These are phyloP conservation scores for Akanthomyces muscarius DNA, from an alignment of 2,329 filamentous ascomycete species.

Conservation along the genomic window DNA sequence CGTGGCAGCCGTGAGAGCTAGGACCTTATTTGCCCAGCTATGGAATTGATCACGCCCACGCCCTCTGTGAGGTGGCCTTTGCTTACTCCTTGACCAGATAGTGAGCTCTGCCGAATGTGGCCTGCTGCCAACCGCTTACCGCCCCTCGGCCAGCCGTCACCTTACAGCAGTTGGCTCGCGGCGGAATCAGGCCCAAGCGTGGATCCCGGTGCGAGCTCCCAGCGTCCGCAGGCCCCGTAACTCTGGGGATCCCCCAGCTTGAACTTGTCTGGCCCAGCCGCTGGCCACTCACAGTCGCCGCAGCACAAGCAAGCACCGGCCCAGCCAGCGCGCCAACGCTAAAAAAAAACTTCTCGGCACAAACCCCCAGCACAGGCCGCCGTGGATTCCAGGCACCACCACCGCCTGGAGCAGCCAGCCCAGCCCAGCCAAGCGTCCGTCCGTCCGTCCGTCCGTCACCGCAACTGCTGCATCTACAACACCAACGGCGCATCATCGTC, in stretches of 20 bases:
- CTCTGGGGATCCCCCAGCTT: conserved; percentile 1
- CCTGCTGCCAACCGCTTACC: background rate
- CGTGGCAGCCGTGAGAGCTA: no score
- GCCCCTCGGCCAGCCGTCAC: background rate
- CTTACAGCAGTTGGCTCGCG: background rate
- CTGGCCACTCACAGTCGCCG: conserved; percentile 3
- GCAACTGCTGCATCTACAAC: conserved; percentile 3
- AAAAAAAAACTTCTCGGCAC: conserved; percentile 12
- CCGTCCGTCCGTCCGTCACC: background rate
- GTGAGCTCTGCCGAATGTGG: background rate
- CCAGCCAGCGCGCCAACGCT: conserved; percentile 1
- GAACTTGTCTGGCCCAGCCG: background rate
- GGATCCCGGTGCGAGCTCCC: conserved; percentile 8
- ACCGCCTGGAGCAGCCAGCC: conserved; percentile 1
- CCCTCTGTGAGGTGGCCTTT: no score
- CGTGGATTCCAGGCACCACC: conserved; percentile 10
- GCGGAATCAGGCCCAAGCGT: background rate
- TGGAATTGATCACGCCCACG: no score
- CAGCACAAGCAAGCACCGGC: background rate
- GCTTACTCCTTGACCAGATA: no score
- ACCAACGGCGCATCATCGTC: conserved; percentile 9
- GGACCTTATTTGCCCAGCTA: no score
- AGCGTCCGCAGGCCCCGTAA: conserved; percentile 4
- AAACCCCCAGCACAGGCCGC: background rate
- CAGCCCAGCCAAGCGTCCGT: background rate